Percentiles rank a stretch among this genome's conserved stretches.
phyloP scores from a whole-genome alignment of 768 basidiomycete genomes.

The Trametes coccinea region DNA sequence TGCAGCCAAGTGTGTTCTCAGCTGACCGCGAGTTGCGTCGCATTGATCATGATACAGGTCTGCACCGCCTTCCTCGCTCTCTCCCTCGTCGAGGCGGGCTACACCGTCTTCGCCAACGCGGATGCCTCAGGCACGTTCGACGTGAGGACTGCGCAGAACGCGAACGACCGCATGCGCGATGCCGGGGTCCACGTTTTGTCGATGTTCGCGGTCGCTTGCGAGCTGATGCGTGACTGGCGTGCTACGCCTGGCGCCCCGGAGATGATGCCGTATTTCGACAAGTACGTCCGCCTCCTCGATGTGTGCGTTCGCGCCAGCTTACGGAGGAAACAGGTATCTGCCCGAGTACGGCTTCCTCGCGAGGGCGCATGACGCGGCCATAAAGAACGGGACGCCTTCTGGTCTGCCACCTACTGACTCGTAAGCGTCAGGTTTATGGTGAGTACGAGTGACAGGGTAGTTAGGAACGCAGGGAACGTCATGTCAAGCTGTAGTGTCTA shows the following conservation, averaged over 20 bases:
- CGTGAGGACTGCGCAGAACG: slow-evolving; percentile 42
- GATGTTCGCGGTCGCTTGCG: slow-evolving; percentile 43
- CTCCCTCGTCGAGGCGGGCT: slow-evolving; percentile 47
- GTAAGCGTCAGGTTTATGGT: too few relatives aligned
- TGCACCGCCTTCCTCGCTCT: slow-evolving; percentile 51
- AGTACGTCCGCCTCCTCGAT: slow-evolving; percentile 32
- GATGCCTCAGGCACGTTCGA: slow-evolving; percentile 48
- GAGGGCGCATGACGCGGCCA: slow-evolving; percentile 35
- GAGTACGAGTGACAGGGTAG: too few relatives aligned
- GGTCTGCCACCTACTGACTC: slow-evolving; percentile 8
- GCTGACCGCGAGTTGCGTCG: neutral
- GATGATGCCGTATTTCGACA: slow-evolving; percentile 47
- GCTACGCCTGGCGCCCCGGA: slow-evolving; percentile 45
- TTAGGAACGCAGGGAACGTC: too few relatives aligned
- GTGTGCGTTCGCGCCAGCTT: neutral
- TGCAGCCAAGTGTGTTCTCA: neutral
- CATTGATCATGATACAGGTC: slow-evolving; percentile 33
- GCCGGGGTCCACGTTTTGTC: slow-evolving; percentile 49
- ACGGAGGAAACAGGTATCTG: slow-evolving; percentile 29
- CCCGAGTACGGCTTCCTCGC: slow-evolving; percentile 35
- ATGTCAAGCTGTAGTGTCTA: too few relatives aligned
- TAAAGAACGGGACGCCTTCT: slow-evolving; percentile 31
- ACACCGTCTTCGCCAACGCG: slow-evolving; percentile 48
- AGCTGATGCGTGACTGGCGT: slow-evolving; percentile 55
- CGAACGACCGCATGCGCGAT: slow-evolving; percentile 49